Evolutionary conservation across 176 grass and related monocot species (phyloP).

Genomic region (Themeda triandra): DNA sequence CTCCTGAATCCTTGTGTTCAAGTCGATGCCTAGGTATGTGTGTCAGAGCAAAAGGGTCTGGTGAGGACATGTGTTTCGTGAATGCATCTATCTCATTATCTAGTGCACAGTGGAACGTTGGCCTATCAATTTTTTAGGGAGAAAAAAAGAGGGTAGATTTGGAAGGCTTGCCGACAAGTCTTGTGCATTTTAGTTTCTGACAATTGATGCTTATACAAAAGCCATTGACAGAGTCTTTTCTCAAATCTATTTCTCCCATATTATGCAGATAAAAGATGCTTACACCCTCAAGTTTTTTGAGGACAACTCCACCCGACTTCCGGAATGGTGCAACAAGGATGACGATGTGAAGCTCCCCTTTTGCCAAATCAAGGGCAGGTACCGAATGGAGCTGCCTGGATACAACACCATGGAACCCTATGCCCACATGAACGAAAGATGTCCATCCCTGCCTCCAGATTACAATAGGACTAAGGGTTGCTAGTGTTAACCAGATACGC

Average conservation of each 20-base stretch:
- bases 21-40: not conserved
- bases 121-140: not conserved
- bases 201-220: not conserved
- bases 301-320: constrained; percentile 57
- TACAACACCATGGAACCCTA: constrained; percentile 86
- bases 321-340: constrained; percentile 90
- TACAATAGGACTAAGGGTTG: constrained; percentile 52
- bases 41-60: not conserved
- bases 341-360: constrained; percentile 77
- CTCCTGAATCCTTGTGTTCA: not conserved
- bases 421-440: constrained; percentile 87
- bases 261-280: constrained; percentile 91
- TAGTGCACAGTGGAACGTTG: not conserved
- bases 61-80: not conserved
- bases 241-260: not conserved
- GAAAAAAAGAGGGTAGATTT: not conserved
- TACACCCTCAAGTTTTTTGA: constrained; percentile 93
- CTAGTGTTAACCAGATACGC: constrained; percentile 61
- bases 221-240: not conserved
- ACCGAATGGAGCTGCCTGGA: constrained; percentile 92
- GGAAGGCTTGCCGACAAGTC: too few species aligned
- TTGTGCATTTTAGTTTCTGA: not conserved
- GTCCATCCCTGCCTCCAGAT: constrained; percentile 75
- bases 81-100: not conserved
- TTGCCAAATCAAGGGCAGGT: constrained; percentile 91